Evolutionary conservation across 495 filamentous ascomycete species (phyloP), one percentile per base, ranked within the genome.

Genomic region (Haplographium delicatum): DNA sequence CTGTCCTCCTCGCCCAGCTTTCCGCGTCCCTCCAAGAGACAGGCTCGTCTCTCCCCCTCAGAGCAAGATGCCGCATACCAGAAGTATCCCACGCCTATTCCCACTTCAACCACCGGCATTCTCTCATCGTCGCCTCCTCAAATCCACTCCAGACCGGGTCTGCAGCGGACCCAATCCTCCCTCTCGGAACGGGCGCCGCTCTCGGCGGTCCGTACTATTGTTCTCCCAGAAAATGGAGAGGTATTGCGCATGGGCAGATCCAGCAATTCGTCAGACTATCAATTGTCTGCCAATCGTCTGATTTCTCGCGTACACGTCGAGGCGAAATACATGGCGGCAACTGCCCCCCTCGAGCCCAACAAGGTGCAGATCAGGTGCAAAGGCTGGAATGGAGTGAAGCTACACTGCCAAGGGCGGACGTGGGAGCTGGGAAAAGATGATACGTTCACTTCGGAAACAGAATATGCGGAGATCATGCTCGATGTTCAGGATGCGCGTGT

Each of bases 401-500:
- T 98, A 49, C 91, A 95, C 68, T 96, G 88, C 68, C 85, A 90
- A 66, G 91, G 91, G 20, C 83, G 82, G 58, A 85, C 85, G 24
- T 93, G 85, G 74, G 88, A 94, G 54, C 64, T 98, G 66, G 73
- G 71, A 38, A 96, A 95, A 70, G 89, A 85, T 5, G 90, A 95
- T 65, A 84, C 81, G 23, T 98, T 95, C 68, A 85, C 82, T 22
- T 95, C 91, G 47, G 88, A 95, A 68, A 91, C 88, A 34, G 89
- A 91, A 63, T 76, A 83, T 61, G 84, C 82, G 27, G 89, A 95
- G 62, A 91, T 98, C 61, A 94, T 98, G 85, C 71, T 97, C 48
- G 90, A 97, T 70, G 89, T 96, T 25, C 88, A 94, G 48, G 90
- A 96, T 59, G 84, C 91, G 42, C 82, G 93, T 38, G 90, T 96